Conservation (phyloP, 2,329 filamentous ascomycete species). For the Pseudomassariella vexata region DNA sequence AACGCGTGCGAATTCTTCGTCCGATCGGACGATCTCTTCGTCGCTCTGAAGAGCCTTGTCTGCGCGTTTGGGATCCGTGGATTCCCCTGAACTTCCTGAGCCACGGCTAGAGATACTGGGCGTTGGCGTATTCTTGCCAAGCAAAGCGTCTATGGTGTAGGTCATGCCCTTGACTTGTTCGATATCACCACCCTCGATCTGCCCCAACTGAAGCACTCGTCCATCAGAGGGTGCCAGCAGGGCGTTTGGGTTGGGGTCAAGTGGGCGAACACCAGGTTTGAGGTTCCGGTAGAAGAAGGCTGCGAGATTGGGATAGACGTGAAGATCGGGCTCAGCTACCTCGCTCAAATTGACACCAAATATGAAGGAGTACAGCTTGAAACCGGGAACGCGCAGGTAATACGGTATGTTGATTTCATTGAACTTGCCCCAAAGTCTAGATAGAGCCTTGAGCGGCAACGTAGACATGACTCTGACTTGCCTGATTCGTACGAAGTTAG, state of each 20-base stretch:
- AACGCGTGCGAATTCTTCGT: constrained; percentile 89
- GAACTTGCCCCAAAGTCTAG: constrained; percentile 82
- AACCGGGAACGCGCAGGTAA: constrained; percentile 80
- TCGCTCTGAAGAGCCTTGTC: constrained; percentile 33
- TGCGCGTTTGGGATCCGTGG: constrained; percentile 14
- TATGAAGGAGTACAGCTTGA: constrained; percentile 83
- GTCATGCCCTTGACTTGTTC: constrained; percentile 99
- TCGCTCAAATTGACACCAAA: constrained; percentile 91
- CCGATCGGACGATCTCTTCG: constrained; percentile 66
- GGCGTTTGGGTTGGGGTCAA: constrained; percentile 75
- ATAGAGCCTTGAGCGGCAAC: constrained; percentile 83
- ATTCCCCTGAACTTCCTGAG: constrained; percentile 18
- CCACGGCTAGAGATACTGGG: constrained; percentile 43
- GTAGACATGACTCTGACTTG: constrained; percentile 93
- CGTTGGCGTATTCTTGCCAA: constrained; percentile 61
- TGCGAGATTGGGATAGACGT: constrained; percentile 84
- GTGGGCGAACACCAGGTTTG: constrained; percentile 79
- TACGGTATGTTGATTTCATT: constrained; percentile 87
- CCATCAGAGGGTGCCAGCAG: constrained; percentile 88
- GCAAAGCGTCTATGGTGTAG: constrained; percentile 87
- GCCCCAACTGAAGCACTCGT: constrained; percentile 83
- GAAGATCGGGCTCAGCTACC: constrained; percentile 81
- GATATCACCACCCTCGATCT: constrained; percentile 88
- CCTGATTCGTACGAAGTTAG: constrained; percentile 32
- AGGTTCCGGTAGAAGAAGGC: constrained; percentile 96